Evolutionary conservation across 345 rosid genomes (phyloP), one percentile per base, ranked within the genome.

Genomic region (Gossypium arboreum): DNA sequence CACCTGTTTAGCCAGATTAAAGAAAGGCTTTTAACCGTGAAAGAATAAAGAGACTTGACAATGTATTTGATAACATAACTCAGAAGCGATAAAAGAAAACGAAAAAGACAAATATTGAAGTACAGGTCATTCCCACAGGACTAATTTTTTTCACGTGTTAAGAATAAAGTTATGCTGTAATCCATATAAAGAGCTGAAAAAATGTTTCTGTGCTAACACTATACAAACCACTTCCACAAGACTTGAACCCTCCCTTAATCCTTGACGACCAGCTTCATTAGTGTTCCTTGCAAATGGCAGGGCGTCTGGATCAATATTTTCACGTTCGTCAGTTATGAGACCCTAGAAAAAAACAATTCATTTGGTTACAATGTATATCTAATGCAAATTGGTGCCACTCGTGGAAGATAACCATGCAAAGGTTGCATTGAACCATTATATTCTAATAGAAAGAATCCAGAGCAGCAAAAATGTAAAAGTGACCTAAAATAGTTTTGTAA

Each of bases 221-320:
- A 62, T 76, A 88, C 92, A 3, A 24, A 68, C 72, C 72, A 68
- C 72, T 68, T 68, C 72, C 18, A 16, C 72, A 24, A 68, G 72
- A 68, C 72, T 88, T 77, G 97, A 85, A 68, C 99, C 99, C 83
- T 94, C 98, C 79, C 74, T 85, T 68, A 94, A 79, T 83, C 98
- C 98, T 72, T 92, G 98, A 77, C 97, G 99, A 73, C 81, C 84
- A 77, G 81, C 87, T 86, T 92, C 97, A 25, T 89, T 92, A 75
- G 81, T 78, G 78, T 85, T 90, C 84, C 93, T 82, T 70, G 97
- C 98, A 88, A 94, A 92, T 74, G 94, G 93, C 82, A 41, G 82
- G 66, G 95, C 97, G 58, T 91, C 93, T 71, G 88, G 88, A 82
- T 91, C 99, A 78, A 89, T 81, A 81, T 85, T 74, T 64, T 86